A percentile compares a stretch with the other conserved stretches of the same genome.
These are phyloP conservation scores for Ramaria sp. DNA, from an alignment of 768 basidiomycete species.

Conservation along the genomic window DNA sequence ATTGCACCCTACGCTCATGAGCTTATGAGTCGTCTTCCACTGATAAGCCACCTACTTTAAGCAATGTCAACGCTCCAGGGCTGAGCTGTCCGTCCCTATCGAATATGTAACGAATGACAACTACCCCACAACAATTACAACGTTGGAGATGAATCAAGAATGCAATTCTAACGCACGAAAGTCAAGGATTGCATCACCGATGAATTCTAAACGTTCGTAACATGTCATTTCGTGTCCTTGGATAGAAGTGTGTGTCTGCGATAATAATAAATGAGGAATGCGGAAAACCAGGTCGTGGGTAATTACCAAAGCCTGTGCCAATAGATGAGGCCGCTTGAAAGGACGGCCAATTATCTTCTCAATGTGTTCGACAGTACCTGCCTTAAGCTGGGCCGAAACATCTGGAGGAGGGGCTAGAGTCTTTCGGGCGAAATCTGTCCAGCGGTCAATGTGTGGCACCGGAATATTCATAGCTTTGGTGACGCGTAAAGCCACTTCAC, in stretches of 20 bases:
- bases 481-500: conserved; percentile 50
- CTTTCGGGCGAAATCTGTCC: conserved; percentile 55
- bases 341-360: conserved; percentile 54
- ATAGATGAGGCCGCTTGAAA: conserved; percentile 49
- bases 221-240: conserved; percentile 43
- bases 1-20: conserved; percentile 51
- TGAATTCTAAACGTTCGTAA: conserved; percentile 73
- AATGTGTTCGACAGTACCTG: conserved; percentile 41
- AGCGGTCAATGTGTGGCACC: conserved; percentile 49
- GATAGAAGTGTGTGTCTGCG: conserved; percentile 58
- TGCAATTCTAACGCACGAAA: conserved; percentile 41
- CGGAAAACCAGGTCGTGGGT: background rate
- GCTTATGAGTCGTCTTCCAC: background rate
- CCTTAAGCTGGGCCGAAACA: conserved; percentile 32
- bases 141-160: background rate
- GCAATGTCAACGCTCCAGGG: conserved; percentile 66
- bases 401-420: conserved; percentile 31
- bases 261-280: background rate
- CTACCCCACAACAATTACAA: conserved; percentile 24
- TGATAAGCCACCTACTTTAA: conserved; percentile 42
- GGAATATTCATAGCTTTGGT: conserved; percentile 57
- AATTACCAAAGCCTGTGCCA: conserved; percentile 64
- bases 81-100: conserved; percentile 49
- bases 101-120: conserved; percentile 64
- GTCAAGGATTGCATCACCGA: conserved; percentile 81